Percentiles rank a stretch among this genome's conserved stretches.
Conservation (phyloP, 2,329 filamentous ascomycete species). For the Cercospora janseana region DNA sequence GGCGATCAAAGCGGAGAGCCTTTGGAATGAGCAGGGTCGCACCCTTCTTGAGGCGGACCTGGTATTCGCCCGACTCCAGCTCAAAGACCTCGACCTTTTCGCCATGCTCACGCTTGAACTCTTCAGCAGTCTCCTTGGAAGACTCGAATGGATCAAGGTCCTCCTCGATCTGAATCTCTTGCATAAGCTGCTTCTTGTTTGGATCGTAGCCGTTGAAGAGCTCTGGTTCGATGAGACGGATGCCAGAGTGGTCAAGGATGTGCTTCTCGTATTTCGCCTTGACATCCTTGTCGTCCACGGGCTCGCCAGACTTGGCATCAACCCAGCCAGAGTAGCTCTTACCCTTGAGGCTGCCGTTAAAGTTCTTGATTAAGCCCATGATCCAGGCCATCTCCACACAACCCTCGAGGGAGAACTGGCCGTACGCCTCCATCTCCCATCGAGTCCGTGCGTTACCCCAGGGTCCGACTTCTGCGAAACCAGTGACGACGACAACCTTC, state of each 20-base stretch:
- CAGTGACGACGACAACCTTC: constrained; percentile 95
- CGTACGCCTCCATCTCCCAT: constrained; percentile 99
- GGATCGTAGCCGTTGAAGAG: constrained; percentile 96
- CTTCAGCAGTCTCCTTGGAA: constrained; percentile 93
- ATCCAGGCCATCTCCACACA: constrained; percentile 99
- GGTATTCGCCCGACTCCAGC: constrained; percentile 89
- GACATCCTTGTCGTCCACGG: constrained; percentile 96
- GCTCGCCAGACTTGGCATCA: constrained; percentile 88
- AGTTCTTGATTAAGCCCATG: constrained; percentile 98
- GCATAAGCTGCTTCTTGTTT: constrained; percentile 96
- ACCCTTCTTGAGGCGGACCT: constrained; percentile 91
- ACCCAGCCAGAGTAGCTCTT: constrained; percentile 97
- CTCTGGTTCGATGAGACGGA: constrained; percentile 95
- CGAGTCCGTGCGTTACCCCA: constrained; percentile 98
- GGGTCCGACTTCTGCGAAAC: constrained; percentile 91
- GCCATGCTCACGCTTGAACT: constrained; percentile 95
- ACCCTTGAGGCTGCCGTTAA: constrained; percentile 94
- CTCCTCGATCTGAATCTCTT: constrained; percentile 96
- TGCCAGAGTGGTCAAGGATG: constrained; percentile 94
- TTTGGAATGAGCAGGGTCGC: constrained; percentile 94
- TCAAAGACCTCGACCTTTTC: constrained; percentile 98
- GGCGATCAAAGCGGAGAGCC: constrained; percentile 92
- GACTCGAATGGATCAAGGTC: constrained; percentile 96
- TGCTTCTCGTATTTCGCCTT: constrained; percentile 97
- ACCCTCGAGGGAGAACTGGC: constrained; percentile 94